Base-by-base conservation (phyloP, 1,284 basidiomycete species). In the Puccinia coronata region DNA sequence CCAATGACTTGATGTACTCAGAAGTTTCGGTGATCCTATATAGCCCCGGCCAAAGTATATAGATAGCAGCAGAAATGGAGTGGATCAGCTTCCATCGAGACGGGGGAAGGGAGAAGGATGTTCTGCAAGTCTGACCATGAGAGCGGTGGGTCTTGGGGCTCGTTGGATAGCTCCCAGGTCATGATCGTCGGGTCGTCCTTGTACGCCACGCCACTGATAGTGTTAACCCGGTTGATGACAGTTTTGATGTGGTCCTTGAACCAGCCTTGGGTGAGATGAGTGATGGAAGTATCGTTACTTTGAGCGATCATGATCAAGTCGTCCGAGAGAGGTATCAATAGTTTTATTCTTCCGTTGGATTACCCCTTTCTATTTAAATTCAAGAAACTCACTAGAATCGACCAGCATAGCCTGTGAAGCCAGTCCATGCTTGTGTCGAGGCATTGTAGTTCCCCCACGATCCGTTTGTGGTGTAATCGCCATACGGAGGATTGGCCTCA, bases 81-180 rank as follows among this genome's bases (percentile, higher is more conserved):
- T 34, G 20, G n/a, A 43, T 47, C 20, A 53, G 28, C 31, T 16
- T 73, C 4, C 55, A 31, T 18, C 25, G 51, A 51, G 5, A 5
- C 5, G 18, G n/a, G n/a, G n/a, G n/a, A n/a, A n/a, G n/a, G n/a
- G n/a, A 72, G 23, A 41, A 43, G 6, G 23, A 11, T 41, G n/a
- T n/a, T n/a, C n/a, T 28, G 14, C 59, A 14, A 25, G 57, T 55
- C 76, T 61, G n/a, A 74, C 79, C 79, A 81, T 65, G 57, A 49
- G 18, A 74, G 49, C 18, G 79, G 79, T 23, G 77, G 75, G 57
- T 77, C 76, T 65, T 84, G 84, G 16, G 84, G 84, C 70, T 84
- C 84, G 70, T 84, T 84, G 55, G 82, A 76, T 16, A 83, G 82
- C 53, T 84, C 83, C 84, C 84, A 84, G 8, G 83, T 83, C 83